Evolutionary conservation across 805 yeast species (phyloP), one percentile per base, ranked within the genome.

Genomic region (Barnettozyma salicaria): DNA sequence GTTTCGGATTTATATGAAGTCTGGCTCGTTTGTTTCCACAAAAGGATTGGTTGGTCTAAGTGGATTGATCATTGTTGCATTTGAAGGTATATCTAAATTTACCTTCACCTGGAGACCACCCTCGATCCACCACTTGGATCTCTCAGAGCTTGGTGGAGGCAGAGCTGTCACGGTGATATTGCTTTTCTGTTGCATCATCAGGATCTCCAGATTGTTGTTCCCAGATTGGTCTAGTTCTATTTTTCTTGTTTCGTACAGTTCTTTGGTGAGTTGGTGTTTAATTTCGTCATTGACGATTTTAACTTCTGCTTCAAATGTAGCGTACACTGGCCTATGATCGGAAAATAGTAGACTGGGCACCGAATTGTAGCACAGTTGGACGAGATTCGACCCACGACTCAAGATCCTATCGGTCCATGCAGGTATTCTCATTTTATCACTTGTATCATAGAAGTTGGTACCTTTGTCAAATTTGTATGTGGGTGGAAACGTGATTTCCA

Each of bases 341-440:
- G 96, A 85, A 49, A 84, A 81, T 13, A 65, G 57, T 16, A 85
- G 66, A 18, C 69, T 65, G 16, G 67, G 73, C 8, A 69, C 74
- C 34, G 80, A 67, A 11, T 75, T 70, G 56, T 90, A 92, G 7
- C 64, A 60, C 1, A 70, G 44, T 43, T 83, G 90, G 30, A 63
- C 67, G 39, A 89, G 56, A 9, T 71, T 65, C n/a, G 63, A 62
- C 12, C 83, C 78, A 19, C 82, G 65, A 51, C 77, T 79, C 32
- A 89, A 59, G 22, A 90, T 78, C 40, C 98, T 65, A 62, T 92
- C 99, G 3, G 97, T 89, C 98, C 98, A 92, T 0, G 98, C 94
- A 1, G 98, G 99, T 10, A 85, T 78, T 44, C 99, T 74, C 59
- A 78, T 80, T 59, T 92, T 92, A 52, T 90, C 97, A 27, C 94